A percentile compares a stretch with the other conserved stretches of the same genome.
Conservation (phyloP, 345 rosid species). For the Noccaea caerulescens region DNA sequence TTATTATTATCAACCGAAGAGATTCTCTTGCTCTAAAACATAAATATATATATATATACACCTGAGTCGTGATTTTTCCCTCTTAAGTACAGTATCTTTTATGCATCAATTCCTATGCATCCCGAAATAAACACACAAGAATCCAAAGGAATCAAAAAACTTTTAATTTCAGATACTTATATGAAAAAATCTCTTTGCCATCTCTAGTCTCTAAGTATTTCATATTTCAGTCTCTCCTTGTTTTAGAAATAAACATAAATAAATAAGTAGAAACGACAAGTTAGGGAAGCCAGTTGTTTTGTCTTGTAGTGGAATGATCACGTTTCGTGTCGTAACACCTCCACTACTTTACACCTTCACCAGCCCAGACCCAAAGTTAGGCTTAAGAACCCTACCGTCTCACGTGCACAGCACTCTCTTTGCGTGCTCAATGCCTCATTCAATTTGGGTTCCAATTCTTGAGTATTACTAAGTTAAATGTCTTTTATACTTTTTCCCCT, state of each 20-base stretch:
- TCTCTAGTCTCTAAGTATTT: slow-evolving; percentile 1
- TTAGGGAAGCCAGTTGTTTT: slow-evolving; percentile 32
- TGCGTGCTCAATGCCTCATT: slow-evolving; percentile 22
- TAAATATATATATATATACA: not conserved
- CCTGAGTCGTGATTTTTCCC: slow-evolving; percentile 18
- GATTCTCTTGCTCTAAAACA: not conserved
- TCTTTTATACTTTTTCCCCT: slow-evolving; percentile 7
- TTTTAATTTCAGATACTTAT: not conserved
- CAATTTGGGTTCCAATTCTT: not conserved
- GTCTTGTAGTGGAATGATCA: slow-evolving; percentile 30
- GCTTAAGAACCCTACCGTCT: slow-evolving; percentile 9
- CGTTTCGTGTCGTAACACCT: slow-evolving; percentile 43
- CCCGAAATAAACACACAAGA: slow-evolving; percentile 18
- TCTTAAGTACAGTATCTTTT: slow-evolving; percentile 17
- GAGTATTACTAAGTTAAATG: not conserved
- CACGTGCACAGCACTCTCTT: slow-evolving; percentile 23
- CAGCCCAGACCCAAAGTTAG: slow-evolving; percentile 27
- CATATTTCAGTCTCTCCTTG: not conserved
- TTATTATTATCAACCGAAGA: not conserved
- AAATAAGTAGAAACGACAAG: slow-evolving; percentile 17
- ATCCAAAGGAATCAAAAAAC: slow-evolving; percentile 31
- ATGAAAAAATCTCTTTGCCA: slow-evolving; percentile 3
- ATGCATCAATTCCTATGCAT: slow-evolving; percentile 35
- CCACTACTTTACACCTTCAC: slow-evolving; percentile 43
- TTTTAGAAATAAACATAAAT: not conserved